Evolutionary conservation across 2,329 filamentous ascomycete species (phyloP).

Genomic region (Aureobasidium melanogenum): DNA sequence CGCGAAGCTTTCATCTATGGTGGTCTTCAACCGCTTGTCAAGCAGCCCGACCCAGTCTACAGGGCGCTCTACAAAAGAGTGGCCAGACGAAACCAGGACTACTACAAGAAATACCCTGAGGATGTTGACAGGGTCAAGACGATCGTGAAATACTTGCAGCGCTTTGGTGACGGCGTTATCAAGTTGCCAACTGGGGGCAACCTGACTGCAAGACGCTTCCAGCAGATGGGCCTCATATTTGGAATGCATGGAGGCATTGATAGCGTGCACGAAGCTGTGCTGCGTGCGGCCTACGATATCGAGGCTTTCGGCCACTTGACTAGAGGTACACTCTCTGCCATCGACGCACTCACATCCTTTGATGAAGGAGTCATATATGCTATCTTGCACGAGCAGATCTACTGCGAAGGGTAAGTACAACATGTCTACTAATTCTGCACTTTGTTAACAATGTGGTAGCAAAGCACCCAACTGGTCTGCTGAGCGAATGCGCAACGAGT

Average conservation of each 20-base stretch:
- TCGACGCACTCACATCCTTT: slow-evolving; percentile 61
- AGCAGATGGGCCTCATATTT: slow-evolving; percentile 69
- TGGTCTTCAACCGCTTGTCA: slow-evolving; percentile 69
- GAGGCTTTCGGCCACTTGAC: slow-evolving; percentile 68
- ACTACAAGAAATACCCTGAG: slow-evolving; percentile 78
- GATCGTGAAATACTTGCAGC: slow-evolving; percentile 56
- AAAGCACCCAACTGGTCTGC: slow-evolving; percentile 67
- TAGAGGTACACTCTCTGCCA: slow-evolving; percentile 55
- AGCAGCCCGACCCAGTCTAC: slow-evolving; percentile 67
- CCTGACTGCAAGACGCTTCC: slow-evolving; percentile 64
- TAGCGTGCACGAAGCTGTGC: slow-evolving; percentile 61
- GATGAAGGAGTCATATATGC: slow-evolving; percentile 77
- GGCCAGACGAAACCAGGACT: slow-evolving; percentile 62
- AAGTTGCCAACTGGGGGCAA: slow-evolving; percentile 62
- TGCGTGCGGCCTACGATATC: slow-evolving; percentile 64
- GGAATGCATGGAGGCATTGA: slow-evolving; percentile 74
- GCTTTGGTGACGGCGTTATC: slow-evolving; percentile 48
- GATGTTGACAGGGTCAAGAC: slow-evolving; percentile 61
- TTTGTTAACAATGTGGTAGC: background rate
- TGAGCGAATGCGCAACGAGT: slow-evolving; percentile 49
- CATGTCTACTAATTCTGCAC: background rate
- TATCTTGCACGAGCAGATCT: slow-evolving; percentile 79
- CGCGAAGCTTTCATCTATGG: slow-evolving; percentile 77
- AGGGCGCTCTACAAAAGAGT: slow-evolving; percentile 60
- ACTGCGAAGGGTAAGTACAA: slow-evolving; percentile 56